phyloP scores from a whole-genome alignment of 148 eudicot genomes.

The Persicaria maculosa region DNA sequence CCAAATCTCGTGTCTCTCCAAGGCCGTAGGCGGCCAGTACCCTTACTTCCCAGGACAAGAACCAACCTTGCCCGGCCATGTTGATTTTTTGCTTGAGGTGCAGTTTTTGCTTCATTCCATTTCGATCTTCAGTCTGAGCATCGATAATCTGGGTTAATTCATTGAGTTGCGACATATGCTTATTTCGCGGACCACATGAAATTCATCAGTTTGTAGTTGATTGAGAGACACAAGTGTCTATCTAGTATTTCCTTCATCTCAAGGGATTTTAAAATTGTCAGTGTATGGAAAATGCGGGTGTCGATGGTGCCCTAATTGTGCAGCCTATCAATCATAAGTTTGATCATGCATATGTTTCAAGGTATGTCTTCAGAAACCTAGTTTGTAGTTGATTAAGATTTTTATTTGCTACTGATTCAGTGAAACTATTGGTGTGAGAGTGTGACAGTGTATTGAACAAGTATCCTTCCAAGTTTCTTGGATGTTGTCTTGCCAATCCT shows the following conservation, averaged over 20 bases:
- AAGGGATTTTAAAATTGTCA: slow-evolving; percentile 12
- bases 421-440: neutral
- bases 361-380: slow-evolving; percentile 30
- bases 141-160: neutral
- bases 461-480: slow-evolving; percentile 74
- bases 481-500: slow-evolving; percentile 97
- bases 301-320: slow-evolving; percentile 87
- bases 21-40: slow-evolving; percentile 65
- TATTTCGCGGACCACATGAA: neutral
- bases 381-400: neutral
- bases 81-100: slow-evolving; percentile 79
- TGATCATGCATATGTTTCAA: slow-evolving; percentile 86
- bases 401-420: neutral
- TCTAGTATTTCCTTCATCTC: neutral
- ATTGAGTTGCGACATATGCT: neutral
- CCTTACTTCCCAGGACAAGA: slow-evolving; percentile 88
- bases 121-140: neutral
- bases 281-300: slow-evolving; percentile 78
- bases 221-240: neutral
- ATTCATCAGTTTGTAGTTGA: neutral
- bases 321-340: slow-evolving; percentile 91
- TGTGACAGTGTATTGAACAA: slow-evolving; percentile 56
- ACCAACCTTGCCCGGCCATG: slow-evolving; percentile 69
- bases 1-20: neutral
- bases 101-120: neutral